Evolutionary conservation across 73 alveolate genomes (phyloP).

Genomic region (Paramecium pentaurelia): DNA sequence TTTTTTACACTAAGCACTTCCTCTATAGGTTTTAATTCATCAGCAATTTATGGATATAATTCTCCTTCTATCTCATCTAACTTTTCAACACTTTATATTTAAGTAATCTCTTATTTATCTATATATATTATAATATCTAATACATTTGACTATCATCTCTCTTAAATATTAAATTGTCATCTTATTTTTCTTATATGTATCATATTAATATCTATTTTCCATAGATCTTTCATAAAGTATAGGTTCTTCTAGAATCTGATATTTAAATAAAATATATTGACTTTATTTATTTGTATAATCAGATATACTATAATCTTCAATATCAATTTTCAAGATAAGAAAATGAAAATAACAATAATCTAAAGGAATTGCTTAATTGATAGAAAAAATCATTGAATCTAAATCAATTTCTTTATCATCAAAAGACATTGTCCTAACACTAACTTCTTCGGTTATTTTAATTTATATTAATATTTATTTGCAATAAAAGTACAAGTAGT

Average conservation of each 20-base stretch:
- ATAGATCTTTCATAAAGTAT: not conserved
- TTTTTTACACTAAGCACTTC: not conserved
- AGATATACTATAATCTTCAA: not conserved
- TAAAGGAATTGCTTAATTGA: not conserved
- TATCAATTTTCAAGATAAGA: not conserved
- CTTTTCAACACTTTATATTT: not conserved
- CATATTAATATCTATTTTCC: not conserved
- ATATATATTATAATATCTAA: not conserved
- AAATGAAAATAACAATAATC: not conserved
- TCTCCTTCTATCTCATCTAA: not conserved
- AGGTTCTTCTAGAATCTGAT: not conserved
- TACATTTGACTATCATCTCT: not conserved
- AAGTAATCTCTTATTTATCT: not conserved
- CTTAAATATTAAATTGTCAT: not conserved
- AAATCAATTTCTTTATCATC: not conserved
- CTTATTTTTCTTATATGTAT: not conserved
- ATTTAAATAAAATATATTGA: not conserved
- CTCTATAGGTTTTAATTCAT: not conserved
- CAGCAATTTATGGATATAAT: not conserved
- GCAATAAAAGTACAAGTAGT: not conserved
- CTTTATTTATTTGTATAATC: not conserved
- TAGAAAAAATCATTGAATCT: not conserved
- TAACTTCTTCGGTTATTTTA: not conserved
- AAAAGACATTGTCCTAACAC: not conserved
- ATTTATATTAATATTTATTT: not conserved